phyloP scores from a whole-genome alignment of 2,329 filamentous ascomycete genomes.

The Hysterium pulicare region DNA sequence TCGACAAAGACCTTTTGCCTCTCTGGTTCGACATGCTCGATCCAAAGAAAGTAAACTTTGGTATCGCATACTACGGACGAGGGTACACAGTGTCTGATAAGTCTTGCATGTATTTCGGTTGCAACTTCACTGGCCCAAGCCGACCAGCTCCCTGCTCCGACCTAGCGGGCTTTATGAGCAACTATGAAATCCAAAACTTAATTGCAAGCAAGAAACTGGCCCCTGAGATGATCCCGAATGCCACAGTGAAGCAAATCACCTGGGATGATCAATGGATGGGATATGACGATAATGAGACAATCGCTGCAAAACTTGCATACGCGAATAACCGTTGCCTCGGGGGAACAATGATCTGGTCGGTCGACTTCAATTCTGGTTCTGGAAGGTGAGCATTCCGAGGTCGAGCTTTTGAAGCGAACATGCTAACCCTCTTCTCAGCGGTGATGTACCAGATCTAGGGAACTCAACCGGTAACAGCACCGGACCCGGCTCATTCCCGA shows the following conservation, averaged over 20 bases:
- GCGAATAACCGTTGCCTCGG: conserved; percentile 25
- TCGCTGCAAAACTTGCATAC: conserved; percentile 48
- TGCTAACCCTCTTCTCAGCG: no score
- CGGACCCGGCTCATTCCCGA: neutral
- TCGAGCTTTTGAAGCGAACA: no score
- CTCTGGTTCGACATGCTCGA: conserved; percentile 44
- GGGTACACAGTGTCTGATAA: conserved; percentile 37
- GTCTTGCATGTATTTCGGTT: conserved; percentile 14
- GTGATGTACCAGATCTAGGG: neutral
- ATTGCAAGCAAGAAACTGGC: conserved; percentile 10
- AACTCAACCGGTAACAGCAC: neutral
- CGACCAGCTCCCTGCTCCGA: conserved; percentile 19
- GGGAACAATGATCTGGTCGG: conserved; percentile 7
- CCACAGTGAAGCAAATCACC: conserved; percentile 21
- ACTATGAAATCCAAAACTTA: conserved; percentile 17
- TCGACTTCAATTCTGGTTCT: neutral
- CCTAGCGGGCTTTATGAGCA: conserved; percentile 12
- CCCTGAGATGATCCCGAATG: conserved; percentile 9
- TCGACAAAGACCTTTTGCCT: conserved; percentile 34
- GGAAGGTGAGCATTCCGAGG: neutral
- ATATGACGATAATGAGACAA: conserved; percentile 33
- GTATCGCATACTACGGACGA: conserved; percentile 48
- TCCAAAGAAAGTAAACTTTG: conserved; percentile 45
- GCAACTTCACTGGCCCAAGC: conserved; percentile 12
- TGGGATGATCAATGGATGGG: conserved; percentile 28